Conservation (phyloP, 2,329 filamentous ascomycete genomes). For the Fusarium staphyleae region DNA sequence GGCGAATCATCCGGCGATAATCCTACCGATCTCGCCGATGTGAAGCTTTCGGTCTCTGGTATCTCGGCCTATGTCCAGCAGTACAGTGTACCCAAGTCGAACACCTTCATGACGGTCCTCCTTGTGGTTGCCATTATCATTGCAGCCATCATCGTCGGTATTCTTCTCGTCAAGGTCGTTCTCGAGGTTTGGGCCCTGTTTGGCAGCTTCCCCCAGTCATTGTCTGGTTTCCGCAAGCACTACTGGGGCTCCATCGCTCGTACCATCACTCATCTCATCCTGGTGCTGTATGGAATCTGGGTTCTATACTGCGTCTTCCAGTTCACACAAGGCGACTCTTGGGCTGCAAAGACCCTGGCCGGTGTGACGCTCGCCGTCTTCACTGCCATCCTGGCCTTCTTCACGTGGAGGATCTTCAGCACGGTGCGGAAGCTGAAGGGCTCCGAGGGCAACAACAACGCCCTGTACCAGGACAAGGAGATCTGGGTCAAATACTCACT, state of each 20-base stretch:
- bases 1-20: slow-evolving; percentile 45
- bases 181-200: slow-evolving; percentile 92
- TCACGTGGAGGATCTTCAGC: slow-evolving; percentile 82
- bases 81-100: slow-evolving; percentile 82
- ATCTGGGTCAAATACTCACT: slow-evolving; percentile 95
- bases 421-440: slow-evolving; percentile 78
- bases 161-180: slow-evolving; percentile 89
- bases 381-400: slow-evolving; percentile 81
- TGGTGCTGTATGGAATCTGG: slow-evolving; percentile 94
- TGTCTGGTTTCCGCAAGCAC: slow-evolving; percentile 88
- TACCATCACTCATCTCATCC: slow-evolving; percentile 86
- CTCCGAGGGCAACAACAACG: slow-evolving; percentile 73
- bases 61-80: slow-evolving; percentile 86
- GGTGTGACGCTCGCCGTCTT: slow-evolving; percentile 82
- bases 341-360: slow-evolving; percentile 86
- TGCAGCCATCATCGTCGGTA: slow-evolving; percentile 81
- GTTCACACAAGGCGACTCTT: slow-evolving; percentile 91
- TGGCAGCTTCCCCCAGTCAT: slow-evolving; percentile 79
- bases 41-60: slow-evolving; percentile 68
- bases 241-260: slow-evolving; percentile 95
- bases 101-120: slow-evolving; percentile 96
- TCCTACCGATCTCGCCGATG: slow-evolving; percentile 37
- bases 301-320: slow-evolving; percentile 96
- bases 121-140: slow-evolving; percentile 88
- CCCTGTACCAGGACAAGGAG: slow-evolving; percentile 86